A percentile compares a stretch with the other conserved stretches of the same genome.
These are phyloP conservation scores for Ophiobolus disseminans DNA, from an alignment of 2,329 filamentous ascomycete genomes.

Conservation along the genomic window DNA sequence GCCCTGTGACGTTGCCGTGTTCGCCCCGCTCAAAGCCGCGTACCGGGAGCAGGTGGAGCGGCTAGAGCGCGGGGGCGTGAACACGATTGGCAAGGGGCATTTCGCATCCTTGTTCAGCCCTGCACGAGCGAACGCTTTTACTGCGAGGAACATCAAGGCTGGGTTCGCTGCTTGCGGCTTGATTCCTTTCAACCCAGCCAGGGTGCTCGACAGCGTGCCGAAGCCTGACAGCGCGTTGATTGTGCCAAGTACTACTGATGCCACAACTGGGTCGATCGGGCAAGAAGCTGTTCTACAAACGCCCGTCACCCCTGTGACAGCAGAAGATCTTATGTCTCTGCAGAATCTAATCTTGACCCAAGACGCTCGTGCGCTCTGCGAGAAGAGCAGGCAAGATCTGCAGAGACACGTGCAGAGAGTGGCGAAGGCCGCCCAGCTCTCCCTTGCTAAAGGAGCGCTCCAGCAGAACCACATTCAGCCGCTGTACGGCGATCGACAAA, in stretches of 20 bases:
- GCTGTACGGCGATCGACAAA: constrained; percentile 21
- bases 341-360: neutral
- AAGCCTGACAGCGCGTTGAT: constrained; percentile 15
- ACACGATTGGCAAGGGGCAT: neutral
- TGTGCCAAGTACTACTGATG: neutral
- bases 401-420: neutral
- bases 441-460: neutral
- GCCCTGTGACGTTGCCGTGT: constrained; percentile 12
- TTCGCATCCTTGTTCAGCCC: constrained; percentile 17
- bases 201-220: constrained; percentile 32
- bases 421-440: neutral
- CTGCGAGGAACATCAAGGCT: constrained; percentile 32
- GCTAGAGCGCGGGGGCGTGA: constrained; percentile 12
- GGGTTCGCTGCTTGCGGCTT: constrained; percentile 28
- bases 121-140: constrained; percentile 24
- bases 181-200: constrained; percentile 34
- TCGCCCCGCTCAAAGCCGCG: constrained; percentile 10
- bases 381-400: neutral
- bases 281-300: neutral
- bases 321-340: neutral
- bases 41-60: constrained; percentile 14
- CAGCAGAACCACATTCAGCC: constrained; percentile 4
- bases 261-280: neutral
- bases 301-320: neutral
- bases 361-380: neutral